Percentiles rank a stretch among this genome's conserved stretches.
Conservation (phyloP, 345 rosid species). For the Camelina hispida region DNA sequence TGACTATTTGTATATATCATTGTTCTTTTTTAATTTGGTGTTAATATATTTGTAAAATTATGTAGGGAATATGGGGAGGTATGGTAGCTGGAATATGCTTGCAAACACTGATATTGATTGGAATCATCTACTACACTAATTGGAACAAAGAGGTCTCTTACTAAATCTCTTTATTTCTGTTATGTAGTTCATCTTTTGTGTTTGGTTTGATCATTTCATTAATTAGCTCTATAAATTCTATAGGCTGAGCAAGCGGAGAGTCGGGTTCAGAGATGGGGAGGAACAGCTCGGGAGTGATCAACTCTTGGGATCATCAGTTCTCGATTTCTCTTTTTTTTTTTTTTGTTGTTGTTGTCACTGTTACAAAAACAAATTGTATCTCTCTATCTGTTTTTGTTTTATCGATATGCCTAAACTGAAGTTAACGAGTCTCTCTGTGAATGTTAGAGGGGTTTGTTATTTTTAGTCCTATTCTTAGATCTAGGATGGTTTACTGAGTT, state of each 20-base stretch:
- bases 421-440: slow-evolving; percentile 3
- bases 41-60: neutral
- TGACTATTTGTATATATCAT: neutral
- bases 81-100: slow-evolving; percentile 82
- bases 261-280: slow-evolving; percentile 86
- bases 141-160: slow-evolving; percentile 76
- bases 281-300: slow-evolving; percentile 49
- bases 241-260: slow-evolving; percentile 81
- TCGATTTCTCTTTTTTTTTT: neutral
- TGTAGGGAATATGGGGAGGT: slow-evolving; percentile 98
- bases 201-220: slow-evolving; percentile 14
- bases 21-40: neutral
- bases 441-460: slow-evolving; percentile 14
- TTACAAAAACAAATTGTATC: neutral
- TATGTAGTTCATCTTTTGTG: neutral
- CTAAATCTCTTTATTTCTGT: neutral
- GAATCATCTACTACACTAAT: slow-evolving; percentile 68
- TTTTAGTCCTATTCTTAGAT: neutral
- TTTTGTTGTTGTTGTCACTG: neutral
- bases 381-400: neutral
- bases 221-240: neutral
- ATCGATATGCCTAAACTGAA: neutral
- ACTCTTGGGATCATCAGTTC: slow-evolving; percentile 5
- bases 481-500: slow-evolving; percentile 1
- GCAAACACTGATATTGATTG: slow-evolving; percentile 71